A percentile compares a stretch with the other conserved stretches of the same genome.
These are phyloP conservation scores for Pseudopyricularia javanii DNA, from an alignment of 2,329 filamentous ascomycete genomes.

Conservation along the genomic window DNA sequence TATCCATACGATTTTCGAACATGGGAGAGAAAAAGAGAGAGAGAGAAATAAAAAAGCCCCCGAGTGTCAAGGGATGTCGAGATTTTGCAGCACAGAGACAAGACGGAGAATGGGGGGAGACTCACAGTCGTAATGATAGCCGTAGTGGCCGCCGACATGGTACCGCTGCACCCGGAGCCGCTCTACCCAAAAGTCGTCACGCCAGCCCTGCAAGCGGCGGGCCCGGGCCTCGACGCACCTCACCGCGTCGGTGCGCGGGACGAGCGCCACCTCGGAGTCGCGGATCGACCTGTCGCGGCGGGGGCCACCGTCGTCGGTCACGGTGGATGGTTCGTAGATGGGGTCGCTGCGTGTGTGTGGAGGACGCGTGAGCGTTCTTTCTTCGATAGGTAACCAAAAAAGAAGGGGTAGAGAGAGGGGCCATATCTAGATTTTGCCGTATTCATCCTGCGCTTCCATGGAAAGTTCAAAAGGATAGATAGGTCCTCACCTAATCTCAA, in stretches of 20 bases:
- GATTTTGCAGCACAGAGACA: no score
- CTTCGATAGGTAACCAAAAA: neutral
- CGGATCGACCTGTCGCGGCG: slow-evolving; percentile 30
- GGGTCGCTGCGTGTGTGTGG: slow-evolving; percentile 22
- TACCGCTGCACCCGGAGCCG: slow-evolving; percentile 39
- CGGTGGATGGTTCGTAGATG: slow-evolving; percentile 35
- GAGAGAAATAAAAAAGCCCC: no score
- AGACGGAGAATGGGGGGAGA: neutral
- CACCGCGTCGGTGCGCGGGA: slow-evolving; percentile 30
- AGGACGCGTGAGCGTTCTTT: no score
- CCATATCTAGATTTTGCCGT: neutral
- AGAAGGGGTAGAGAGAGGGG: neutral
- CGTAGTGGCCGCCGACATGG: slow-evolving; percentile 32
- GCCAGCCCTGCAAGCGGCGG: slow-evolving; percentile 37
- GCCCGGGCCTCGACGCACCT: slow-evolving; percentile 35
- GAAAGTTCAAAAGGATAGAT: neutral
- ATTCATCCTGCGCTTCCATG: neutral
- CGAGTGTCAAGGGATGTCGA: no score
- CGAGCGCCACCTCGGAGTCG: slow-evolving; percentile 37
- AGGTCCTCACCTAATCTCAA: slow-evolving; percentile 39
- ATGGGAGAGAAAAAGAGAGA: no score
- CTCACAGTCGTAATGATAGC: slow-evolving; percentile 37
- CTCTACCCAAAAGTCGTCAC: slow-evolving; percentile 39
- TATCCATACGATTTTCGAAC: no score
- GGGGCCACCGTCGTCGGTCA: slow-evolving; percentile 32